Conservation (phyloP, 139 green algal species). For the Chlamydomonas sp. region DNA sequence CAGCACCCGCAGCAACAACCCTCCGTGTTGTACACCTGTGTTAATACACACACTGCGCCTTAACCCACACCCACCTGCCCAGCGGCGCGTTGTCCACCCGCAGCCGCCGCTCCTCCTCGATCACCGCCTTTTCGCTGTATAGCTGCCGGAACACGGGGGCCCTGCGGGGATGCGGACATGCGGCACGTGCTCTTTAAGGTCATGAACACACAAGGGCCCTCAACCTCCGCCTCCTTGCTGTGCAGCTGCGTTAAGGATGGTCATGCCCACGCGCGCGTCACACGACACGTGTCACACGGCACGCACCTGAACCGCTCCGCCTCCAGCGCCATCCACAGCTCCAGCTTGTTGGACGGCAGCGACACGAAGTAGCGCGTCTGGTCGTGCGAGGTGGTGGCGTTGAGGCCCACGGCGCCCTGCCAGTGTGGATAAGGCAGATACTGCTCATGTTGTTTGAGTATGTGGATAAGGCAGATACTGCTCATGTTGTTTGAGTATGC, state of each 20-base stretch:
- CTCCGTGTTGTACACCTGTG: too few species aligned
- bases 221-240: too few species aligned
- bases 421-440: too few species aligned
- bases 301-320: constrained; percentile 77
- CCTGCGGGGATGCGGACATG: background rate
- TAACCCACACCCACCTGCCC: constrained; percentile 59
- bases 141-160: constrained; percentile 72
- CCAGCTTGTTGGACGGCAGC: constrained; percentile 78
- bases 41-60: too few species aligned
- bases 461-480: too few species aligned
- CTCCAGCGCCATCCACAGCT: constrained; percentile 95
- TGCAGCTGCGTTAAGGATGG: too few species aligned
- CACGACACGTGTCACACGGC: background rate
- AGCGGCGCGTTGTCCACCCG: constrained; percentile 83
- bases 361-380: constrained; percentile 78
- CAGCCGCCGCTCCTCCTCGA: constrained; percentile 84
- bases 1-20: too few species aligned
- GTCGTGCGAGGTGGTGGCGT: constrained; percentile 89
- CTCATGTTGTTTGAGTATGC: too few species aligned
- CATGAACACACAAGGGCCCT: too few species aligned
- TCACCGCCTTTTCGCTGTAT: constrained; percentile 90
- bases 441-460: too few species aligned
- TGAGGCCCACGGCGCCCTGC: constrained; percentile 86
- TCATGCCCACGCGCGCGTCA: background rate
- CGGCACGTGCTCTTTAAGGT: too few species aligned